These are phyloP conservation scores for Camelina hispida DNA, from an alignment of 345 rosid species.

Conservation along the genomic window DNA sequence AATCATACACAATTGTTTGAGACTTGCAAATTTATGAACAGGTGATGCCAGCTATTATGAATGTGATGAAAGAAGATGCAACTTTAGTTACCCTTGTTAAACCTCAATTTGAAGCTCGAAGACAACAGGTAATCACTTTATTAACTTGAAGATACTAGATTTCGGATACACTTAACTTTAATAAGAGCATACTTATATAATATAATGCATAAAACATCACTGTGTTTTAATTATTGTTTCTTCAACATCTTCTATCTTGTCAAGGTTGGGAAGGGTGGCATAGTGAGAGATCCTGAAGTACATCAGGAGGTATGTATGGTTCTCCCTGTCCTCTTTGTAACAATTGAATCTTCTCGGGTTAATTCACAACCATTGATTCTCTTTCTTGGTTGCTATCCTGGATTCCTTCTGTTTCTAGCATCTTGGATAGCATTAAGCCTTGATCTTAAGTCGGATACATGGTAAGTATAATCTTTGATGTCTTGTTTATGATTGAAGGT, in stretches of 20 bases:
- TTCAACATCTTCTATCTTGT: slow-evolving; percentile 9
- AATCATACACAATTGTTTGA: background rate
- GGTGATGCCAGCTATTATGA: slow-evolving; percentile 94
- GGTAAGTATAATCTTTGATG: background rate
- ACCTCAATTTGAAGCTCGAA: slow-evolving; percentile 95
- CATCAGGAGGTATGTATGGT: slow-evolving; percentile 73
- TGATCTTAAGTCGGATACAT: background rate
- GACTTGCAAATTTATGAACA: slow-evolving; percentile 32
- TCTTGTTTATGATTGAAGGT: slow-evolving; percentile 56
- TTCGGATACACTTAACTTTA: slow-evolving; percentile 1
- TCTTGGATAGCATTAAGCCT: background rate
- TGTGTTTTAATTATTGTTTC: background rate
- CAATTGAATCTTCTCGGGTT: slow-evolving; percentile 7
- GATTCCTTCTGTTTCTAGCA: background rate
- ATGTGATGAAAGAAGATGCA: slow-evolving; percentile 84
- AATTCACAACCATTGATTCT: no score
- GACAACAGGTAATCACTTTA: slow-evolving; percentile 69
- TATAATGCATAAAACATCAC: background rate
- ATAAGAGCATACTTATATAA: background rate
- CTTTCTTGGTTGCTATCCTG: background rate
- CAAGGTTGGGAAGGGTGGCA: slow-evolving; percentile 95
- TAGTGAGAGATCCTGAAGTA: slow-evolving; percentile 87
- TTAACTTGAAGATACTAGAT: background rate
- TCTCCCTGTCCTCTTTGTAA: slow-evolving; percentile 13
- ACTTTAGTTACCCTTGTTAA: slow-evolving; percentile 76